Percentiles rank a stretch among this genome's conserved stretches.
phyloP scores from a whole-genome alignment of 495 filamentous ascomycete genomes.

The Trichoderma asperelloides region DNA sequence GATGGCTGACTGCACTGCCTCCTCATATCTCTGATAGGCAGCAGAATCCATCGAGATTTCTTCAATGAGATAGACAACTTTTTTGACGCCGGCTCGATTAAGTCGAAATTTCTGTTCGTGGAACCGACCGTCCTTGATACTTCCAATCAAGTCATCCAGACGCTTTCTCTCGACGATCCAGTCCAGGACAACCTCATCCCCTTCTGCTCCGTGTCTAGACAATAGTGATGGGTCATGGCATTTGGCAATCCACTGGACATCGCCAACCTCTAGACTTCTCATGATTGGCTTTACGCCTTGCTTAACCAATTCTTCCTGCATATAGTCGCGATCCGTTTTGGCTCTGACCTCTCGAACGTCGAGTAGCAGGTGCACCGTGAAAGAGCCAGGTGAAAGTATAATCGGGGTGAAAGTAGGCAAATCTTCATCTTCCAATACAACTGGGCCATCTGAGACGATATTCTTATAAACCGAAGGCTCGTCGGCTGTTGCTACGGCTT shows the following conservation, averaged over 20 bases:
- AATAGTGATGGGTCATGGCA: conserved; percentile 50
- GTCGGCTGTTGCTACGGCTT: conserved; percentile 6
- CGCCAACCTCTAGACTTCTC: conserved; percentile 62
- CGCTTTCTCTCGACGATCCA: conserved; percentile 79
- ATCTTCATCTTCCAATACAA: conserved; percentile 19
- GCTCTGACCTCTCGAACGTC: conserved; percentile 72
- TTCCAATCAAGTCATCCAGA: conserved; percentile 68
- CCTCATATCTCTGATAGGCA: conserved; percentile 45
- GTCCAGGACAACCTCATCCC: conserved; percentile 72
- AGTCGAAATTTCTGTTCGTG: conserved; percentile 82
- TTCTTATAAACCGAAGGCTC: conserved; percentile 20
- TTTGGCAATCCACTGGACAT: conserved; percentile 75
- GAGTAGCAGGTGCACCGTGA: conserved; percentile 65
- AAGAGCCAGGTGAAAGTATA: conserved; percentile 50
- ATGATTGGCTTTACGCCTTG: conserved; percentile 57
- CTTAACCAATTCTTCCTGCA: conserved; percentile 61
- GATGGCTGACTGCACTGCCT: conserved; percentile 64
- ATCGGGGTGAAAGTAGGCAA: conserved; percentile 52
- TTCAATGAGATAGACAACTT: conserved; percentile 77
- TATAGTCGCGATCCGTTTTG: conserved; percentile 71
- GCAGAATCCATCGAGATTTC: conserved; percentile 49
- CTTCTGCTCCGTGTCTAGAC: conserved; percentile 47
- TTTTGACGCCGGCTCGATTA: conserved; percentile 57
- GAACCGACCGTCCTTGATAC: conserved; percentile 77
- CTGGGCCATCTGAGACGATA: conserved; percentile 32